Conservation (phyloP, 2,329 filamentous ascomycete species). For the Epichloe baconii region DNA sequence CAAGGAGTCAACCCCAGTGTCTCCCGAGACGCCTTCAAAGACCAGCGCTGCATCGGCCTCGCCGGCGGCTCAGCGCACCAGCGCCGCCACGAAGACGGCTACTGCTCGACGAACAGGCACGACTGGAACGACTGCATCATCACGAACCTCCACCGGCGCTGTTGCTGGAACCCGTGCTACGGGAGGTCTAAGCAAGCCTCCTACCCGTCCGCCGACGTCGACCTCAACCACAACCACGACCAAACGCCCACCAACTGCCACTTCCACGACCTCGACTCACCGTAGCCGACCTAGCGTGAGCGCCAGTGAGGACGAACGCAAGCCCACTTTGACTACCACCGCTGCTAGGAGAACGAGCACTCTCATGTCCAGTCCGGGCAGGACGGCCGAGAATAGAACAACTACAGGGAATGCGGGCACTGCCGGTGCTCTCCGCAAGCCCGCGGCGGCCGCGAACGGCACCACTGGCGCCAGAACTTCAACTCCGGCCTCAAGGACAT, state of each 20-base stretch:
- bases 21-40: conserved; percentile 22
- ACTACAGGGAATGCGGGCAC: conserved; percentile 21
- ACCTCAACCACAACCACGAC: conserved; percentile 14
- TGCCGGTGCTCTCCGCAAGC: conserved; percentile 21
- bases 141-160: conserved; percentile 7
- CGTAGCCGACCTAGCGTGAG: conserved; percentile 34
- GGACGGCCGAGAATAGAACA: conserved; percentile 22
- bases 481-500: conserved; percentile 17
- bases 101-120: conserved; percentile 21
- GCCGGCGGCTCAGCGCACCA: conserved; percentile 23
- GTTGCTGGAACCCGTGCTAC: conserved; percentile 4
- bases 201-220: conserved; percentile 31
- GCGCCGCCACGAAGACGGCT: conserved; percentile 19
- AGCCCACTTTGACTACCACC: conserved; percentile 23
- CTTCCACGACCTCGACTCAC: conserved; percentile 28
- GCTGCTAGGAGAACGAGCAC: conserved; percentile 31
- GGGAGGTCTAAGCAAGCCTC: conserved; percentile 31
- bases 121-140: conserved; percentile 14
- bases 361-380: conserved; percentile 26
- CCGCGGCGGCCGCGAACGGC: conserved; percentile 18
- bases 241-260: conserved; percentile 19
- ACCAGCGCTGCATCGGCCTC: conserved; percentile 15
- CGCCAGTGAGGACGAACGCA: conserved; percentile 38
- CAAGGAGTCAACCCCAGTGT: conserved; percentile 16
- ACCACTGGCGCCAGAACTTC: conserved; percentile 26